Evolutionary conservation across 2,329 filamentous ascomycete species (phyloP).

Genomic region (Colletotrichum magnum): DNA sequence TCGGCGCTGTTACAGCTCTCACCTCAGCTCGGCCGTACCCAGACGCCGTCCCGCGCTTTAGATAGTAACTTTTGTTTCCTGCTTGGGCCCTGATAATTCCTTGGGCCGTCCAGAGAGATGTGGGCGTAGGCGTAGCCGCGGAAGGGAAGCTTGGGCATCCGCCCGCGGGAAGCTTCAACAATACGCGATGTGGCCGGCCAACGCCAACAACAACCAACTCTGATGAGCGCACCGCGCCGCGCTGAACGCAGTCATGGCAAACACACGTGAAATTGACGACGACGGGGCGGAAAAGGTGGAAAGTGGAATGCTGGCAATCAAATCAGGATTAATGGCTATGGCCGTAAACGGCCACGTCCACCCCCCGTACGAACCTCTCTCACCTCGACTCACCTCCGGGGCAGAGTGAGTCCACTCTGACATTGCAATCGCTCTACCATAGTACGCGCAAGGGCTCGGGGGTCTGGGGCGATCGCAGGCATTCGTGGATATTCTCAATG

Average conservation of each 20-base stretch:
- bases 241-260: neutral
- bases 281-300: slow-evolving; percentile 7
- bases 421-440: slow-evolving; percentile 12
- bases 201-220: neutral
- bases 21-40: slow-evolving; percentile 19
- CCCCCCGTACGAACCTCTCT: neutral
- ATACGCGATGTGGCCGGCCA: slow-evolving; percentile 4
- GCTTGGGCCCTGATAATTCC: neutral
- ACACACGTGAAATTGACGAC: slow-evolving; percentile 33
- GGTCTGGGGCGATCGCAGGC: slow-evolving; percentile 5
- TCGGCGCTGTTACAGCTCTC: slow-evolving; percentile 23
- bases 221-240: neutral
- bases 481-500: slow-evolving; percentile 17
- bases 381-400: slow-evolving; percentile 26
- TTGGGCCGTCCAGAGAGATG: neutral
- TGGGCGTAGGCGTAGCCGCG: slow-evolving; percentile 14
- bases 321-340: neutral
- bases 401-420: slow-evolving; percentile 33
- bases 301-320: slow-evolving; percentile 39
- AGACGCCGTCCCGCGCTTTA: neutral
- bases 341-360: slow-evolving; percentile 4
- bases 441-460: neutral
- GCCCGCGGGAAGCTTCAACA: neutral
- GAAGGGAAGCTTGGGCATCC: slow-evolving; percentile 10
- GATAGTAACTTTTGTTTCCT: neutral